Base-by-base conservation (phyloP, 2,329 filamentous ascomycete species). In the Neonectria coccinea region DNA sequence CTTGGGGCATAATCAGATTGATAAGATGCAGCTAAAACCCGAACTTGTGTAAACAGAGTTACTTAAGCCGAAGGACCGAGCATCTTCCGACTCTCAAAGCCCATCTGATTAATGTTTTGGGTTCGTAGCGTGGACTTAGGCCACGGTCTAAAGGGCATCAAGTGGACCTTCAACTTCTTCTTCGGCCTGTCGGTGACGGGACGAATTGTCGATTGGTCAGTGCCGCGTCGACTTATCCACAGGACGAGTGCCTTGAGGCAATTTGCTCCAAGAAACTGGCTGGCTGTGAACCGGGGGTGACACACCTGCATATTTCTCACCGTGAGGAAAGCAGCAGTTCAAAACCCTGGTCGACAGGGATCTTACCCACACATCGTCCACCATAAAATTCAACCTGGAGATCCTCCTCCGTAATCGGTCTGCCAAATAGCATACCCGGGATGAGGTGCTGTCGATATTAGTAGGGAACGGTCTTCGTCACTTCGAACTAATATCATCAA, bases 1-100 rank as follows among this genome's bases (percentile, higher is more conserved):
- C 4, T 20, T 33, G 27, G 27, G 29, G 47, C 47, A 31, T 16
- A 18, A 51, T 51, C 47, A 51, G 47, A 51, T 51, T 33, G 47
- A 51, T 51, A 51, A 51, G 47, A 51, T 51, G 47, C 29, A 8
- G 14, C 27, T 31, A 51, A 51, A 7, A 7, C 12, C 2, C 27
- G 8, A 9, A 9, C 4, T 20, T 31, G 47, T 8, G 27, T 5
- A 6, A n/a, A 2, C 29, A 11, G 7, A n/a, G 29, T 33, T n/a
- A 14, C 27, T 20, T 2, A 5, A 11, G 12, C n/a, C 47, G 27
- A 50, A 31, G 47, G 16, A 18, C 47, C 27, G 47, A 50, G n/a
- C 25, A 27, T 50, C 25, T 4, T 50, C 47, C 27, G 47, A 31
- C 12, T 16, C 47, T 41, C 36, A 18, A 41, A 41, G 36, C 36